Evolutionary conservation across 306 rosid genomes (phyloP).

Genomic region (Vicia faba): DNA sequence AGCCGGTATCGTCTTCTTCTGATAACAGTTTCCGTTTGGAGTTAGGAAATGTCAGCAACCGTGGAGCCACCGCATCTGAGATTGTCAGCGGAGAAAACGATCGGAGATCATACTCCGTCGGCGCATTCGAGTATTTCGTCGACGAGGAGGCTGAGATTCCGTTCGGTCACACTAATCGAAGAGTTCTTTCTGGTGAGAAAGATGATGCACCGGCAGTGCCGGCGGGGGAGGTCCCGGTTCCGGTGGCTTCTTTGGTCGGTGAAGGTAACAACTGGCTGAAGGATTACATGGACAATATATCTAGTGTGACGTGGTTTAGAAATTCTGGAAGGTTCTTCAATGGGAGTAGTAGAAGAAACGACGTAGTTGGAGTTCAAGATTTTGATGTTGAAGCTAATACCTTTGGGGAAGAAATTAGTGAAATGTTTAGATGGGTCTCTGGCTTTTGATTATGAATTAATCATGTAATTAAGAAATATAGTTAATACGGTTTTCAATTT

Average conservation of each 20-base stretch:
- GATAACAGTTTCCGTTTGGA: slow-evolving; percentile 61
- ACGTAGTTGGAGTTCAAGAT: slow-evolving; percentile 46
- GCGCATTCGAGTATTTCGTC: slow-evolving; percentile 71
- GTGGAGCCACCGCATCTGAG: slow-evolving; percentile 19
- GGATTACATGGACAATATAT: slow-evolving; percentile 68
- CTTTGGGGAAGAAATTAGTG: slow-evolving; percentile 74
- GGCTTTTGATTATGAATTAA: slow-evolving; percentile 52
- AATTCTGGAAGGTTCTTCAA: slow-evolving; percentile 75
- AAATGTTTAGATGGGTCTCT: slow-evolving; percentile 79
- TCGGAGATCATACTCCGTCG: slow-evolving; percentile 66
- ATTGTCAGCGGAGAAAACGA: slow-evolving; percentile 29
- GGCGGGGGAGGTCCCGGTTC: not conserved
- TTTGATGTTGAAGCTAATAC: slow-evolving; percentile 54
- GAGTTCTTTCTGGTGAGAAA: slow-evolving; percentile 53
- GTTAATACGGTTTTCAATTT: not conserved
- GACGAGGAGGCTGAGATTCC: slow-evolving; percentile 69
- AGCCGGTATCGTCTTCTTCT: not conserved
- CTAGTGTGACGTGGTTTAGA: slow-evolving; percentile 59
- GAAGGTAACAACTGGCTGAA: slow-evolving; percentile 77
- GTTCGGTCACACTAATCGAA: slow-evolving; percentile 38
- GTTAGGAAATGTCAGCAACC: slow-evolving; percentile 61
- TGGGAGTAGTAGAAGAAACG: slow-evolving; percentile 79
- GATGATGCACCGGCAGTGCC: slow-evolving; percentile 35
- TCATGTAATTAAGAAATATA: not conserved
- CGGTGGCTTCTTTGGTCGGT: slow-evolving; percentile 38